These are phyloP conservation scores for Didymella lethalis DNA, from an alignment of 2,329 filamentous ascomycete species.

Conservation along the genomic window DNA sequence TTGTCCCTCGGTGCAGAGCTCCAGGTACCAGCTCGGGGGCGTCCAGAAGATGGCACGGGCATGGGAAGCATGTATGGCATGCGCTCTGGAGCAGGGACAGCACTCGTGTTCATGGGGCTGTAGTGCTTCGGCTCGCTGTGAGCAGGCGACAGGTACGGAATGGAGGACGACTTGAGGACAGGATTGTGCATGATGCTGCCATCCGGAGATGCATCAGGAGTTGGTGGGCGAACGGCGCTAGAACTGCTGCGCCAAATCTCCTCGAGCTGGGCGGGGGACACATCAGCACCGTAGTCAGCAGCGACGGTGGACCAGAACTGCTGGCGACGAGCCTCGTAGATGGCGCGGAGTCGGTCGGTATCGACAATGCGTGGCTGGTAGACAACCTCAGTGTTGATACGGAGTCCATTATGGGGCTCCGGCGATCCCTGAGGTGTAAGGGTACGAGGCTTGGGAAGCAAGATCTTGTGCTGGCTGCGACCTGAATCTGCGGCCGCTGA, in stretches of 20 bases:
- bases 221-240: conserved; percentile 46
- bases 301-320: conserved; percentile 78
- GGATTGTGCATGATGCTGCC: conserved; percentile 49
- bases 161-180: conserved; percentile 40
- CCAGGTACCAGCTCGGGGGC: conserved; percentile 47
- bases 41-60: conserved; percentile 46
- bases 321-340: conserved; percentile 74
- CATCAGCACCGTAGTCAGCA: conserved; percentile 72
- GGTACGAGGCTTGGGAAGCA: conserved; percentile 71
- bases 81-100: conserved; percentile 45
- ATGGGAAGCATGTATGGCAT: conserved; percentile 50
- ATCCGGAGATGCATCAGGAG: conserved; percentile 51
- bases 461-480: conserved; percentile 59
- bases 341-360: conserved; percentile 70
- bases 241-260: conserved; percentile 66
- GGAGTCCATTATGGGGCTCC: conserved; percentile 52
- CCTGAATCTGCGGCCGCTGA: conserved; percentile 60
- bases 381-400: conserved; percentile 55
- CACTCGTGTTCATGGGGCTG: conserved; percentile 44
- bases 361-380: conserved; percentile 63
- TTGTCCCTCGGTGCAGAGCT: conserved; percentile 48
- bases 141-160: conserved; percentile 43
- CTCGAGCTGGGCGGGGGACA: conserved; percentile 70
- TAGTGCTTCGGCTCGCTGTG: conserved; percentile 44
- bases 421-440: conserved; percentile 50